Evolutionary conservation across 139 green algal species (phyloP), one percentile per base, ranked within the genome.

Genomic region (Microglena sp.): DNA sequence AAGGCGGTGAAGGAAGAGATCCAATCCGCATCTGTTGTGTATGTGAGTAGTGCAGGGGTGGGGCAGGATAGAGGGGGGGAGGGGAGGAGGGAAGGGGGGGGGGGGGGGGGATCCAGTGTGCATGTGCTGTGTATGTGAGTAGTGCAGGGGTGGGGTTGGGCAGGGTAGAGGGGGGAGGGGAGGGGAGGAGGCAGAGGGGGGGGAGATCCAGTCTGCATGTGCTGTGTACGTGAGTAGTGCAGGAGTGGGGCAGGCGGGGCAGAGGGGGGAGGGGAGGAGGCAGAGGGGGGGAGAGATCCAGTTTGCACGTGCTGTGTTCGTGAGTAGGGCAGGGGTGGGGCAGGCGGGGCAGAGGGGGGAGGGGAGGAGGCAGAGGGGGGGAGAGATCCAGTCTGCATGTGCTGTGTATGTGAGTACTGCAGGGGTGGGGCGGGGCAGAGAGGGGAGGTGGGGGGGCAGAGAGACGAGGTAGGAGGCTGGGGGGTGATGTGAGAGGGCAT

Each of bases 1-100:
- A 76, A 78, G 65, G 78, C 82, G n/a, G 86, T 93, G 15, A 80
- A 82, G 28, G 84, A 90, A 32, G 88, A 95, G 75, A 92, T 93
- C 74, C 85, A 93, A 60, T 73, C 60, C 64, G 67, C 29, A 53
- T 72, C 40, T 36, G 68, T 79, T 32, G 55, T 69, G 32, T 66
- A 74, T 67, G 68, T 70, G 18, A 28, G 60, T 11, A n/a, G n/a
- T n/a, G n/a, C n/a, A n/a, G 57, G 11, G 55, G 27, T 28, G n/a
- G 8, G 29, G 5, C 36, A 18, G 22, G 31, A 18, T 60, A n/a
- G n/a, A 31, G 26, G 27, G 7, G 18, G 29, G 2, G 27, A 57
- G 22, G n/a, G 1, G 2, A 22, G 6, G 21, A 59, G n/a, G n/a
- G n/a, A n/a, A 27, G n/a, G 26, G 27, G 7, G 18, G 29, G 2